A percentile compares a stretch with the other conserved stretches of the same genome.
Evolutionary conservation across 1,139 yeast species (phyloP).

Genomic region (Sugiyamaella paludigena): DNA sequence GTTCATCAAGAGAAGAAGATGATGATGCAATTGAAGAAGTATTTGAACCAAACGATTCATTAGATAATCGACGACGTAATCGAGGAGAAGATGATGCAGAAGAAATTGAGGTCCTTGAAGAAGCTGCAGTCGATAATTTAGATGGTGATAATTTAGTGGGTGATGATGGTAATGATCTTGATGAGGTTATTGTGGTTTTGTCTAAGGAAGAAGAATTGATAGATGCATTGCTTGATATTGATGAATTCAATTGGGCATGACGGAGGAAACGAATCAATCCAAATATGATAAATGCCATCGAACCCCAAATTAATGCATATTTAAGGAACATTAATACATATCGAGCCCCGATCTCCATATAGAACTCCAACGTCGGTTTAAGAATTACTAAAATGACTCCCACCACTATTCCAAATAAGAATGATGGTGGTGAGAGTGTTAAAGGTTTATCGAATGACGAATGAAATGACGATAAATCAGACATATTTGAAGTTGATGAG

Average conservation of each 20-base stretch:
- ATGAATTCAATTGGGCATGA: not conserved
- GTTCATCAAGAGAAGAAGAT: conserved; percentile 15
- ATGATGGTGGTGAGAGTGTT: conserved; percentile 26
- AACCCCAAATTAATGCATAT: conserved; percentile 28
- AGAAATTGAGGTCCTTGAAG: conserved; percentile 1
- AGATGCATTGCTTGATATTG: not conserved
- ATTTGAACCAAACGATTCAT: conserved; percentile 8
- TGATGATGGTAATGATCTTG: conserved; percentile 2
- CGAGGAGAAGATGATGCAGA: conserved; percentile 2
- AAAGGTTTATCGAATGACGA: conserved; percentile 4
- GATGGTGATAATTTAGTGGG: not conserved
- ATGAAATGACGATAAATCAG: conserved; percentile 3
- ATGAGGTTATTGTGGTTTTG: not conserved
- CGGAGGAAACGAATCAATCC: conserved; percentile 21
- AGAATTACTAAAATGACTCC: conserved; percentile 27
- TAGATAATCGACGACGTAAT: conserved; percentile 15
- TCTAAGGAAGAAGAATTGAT: conserved; percentile 16
- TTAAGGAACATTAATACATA: conserved; percentile 23
- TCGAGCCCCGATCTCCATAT: conserved; percentile 29
- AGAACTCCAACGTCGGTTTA: conserved; percentile 28
- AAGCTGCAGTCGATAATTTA: no score
- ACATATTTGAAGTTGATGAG: conserved; percentile 3
- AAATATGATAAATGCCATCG: conserved; percentile 26
- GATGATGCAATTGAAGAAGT: conserved; percentile 2
- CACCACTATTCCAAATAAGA: conserved; percentile 28